phyloP scores from a whole-genome alignment of 2,329 filamentous ascomycete species.

The Pseudocercospora cruenta region DNA sequence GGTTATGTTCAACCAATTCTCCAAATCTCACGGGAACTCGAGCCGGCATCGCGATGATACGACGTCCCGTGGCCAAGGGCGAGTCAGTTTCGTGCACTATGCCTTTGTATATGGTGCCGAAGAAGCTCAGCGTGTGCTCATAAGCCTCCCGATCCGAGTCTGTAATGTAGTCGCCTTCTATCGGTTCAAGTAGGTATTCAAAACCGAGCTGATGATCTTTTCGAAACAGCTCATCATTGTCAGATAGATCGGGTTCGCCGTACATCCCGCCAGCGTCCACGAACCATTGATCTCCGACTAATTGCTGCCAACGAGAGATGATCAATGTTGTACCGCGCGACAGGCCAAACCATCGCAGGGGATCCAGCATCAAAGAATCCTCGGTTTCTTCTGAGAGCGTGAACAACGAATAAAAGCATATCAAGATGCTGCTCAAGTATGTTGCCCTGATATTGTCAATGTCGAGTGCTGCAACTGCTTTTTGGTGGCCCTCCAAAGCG shows the following conservation, averaged over 20 bases:
- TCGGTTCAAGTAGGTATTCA: constrained; percentile 22
- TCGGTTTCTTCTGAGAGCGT: constrained; percentile 23
- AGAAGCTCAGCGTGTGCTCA: constrained; percentile 29
- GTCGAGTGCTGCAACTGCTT: constrained; percentile 21
- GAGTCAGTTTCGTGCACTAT: constrained; percentile 24
- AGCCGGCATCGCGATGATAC: constrained; percentile 30
- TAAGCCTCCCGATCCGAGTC: constrained; percentile 28
- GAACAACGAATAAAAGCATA: constrained; percentile 29
- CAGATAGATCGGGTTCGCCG: constrained; percentile 24
- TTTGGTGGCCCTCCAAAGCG: constrained; percentile 30
- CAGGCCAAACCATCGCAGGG: constrained; percentile 29
- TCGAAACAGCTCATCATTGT: constrained; percentile 19
- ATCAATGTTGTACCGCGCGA: constrained; percentile 25
- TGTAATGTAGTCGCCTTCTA: constrained; percentile 23
- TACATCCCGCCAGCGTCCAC: constrained; percentile 26
- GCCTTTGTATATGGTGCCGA: constrained; percentile 32
- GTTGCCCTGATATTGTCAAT: constrained; percentile 25
- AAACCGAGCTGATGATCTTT: constrained; percentile 20
- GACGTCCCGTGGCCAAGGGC: constrained; percentile 24
- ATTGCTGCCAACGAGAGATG: constrained; percentile 19
- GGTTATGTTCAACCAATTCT: constrained; percentile 25
- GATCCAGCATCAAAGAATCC: constrained; percentile 21
- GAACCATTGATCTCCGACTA: constrained; percentile 21
- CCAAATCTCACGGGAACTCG: constrained; percentile 24
- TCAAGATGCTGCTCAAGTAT: constrained; percentile 27